A percentile compares a stretch with the other conserved stretches of the same genome.
phyloP scores from a whole-genome alignment of 2,329 filamentous ascomycete species.

The Neonectria magnoliae region DNA sequence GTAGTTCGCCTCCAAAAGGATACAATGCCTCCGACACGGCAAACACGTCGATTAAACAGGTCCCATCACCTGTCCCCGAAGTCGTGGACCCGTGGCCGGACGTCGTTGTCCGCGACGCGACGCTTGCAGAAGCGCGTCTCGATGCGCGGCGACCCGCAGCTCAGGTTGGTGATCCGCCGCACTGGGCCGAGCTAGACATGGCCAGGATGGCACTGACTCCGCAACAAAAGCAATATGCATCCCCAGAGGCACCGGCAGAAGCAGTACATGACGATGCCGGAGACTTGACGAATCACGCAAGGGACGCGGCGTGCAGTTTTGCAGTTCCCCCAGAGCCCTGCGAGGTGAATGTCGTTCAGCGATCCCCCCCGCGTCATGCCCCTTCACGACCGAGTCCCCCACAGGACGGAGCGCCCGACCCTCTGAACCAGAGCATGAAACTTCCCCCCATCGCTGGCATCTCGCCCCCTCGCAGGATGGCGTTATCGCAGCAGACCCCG shows the following conservation, averaged over 20 bases:
- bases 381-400: constrained; percentile 26
- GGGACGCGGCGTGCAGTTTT: constrained; percentile 13
- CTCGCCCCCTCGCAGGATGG: constrained; percentile 49
- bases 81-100: constrained; percentile 6
- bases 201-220: constrained; percentile 42
- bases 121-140: constrained; percentile 25
- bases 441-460: constrained; percentile 31
- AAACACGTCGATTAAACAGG: constrained; percentile 7
- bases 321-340: constrained; percentile 8
- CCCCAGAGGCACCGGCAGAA: constrained; percentile 17
- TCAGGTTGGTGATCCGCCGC: constrained; percentile 36
- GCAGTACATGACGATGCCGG: constrained; percentile 18
- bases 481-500: constrained; percentile 61
- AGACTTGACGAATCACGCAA: constrained; percentile 24
- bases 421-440: constrained; percentile 30
- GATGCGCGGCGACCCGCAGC: constrained; percentile 28
- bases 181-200: constrained; percentile 31
- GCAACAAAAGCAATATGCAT: constrained; percentile 40
- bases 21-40: constrained; percentile 8
- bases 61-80: constrained; percentile 24
- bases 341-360: constrained; percentile 12
- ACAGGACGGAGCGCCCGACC: constrained; percentile 34
- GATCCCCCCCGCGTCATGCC: constrained; percentile 35
- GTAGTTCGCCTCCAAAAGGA: constrained; percentile 28
- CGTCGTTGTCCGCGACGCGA: constrained; percentile 30